phyloP scores from a whole-genome alignment of 257 asterid genomes.

The Anisodus tanguticus region DNA sequence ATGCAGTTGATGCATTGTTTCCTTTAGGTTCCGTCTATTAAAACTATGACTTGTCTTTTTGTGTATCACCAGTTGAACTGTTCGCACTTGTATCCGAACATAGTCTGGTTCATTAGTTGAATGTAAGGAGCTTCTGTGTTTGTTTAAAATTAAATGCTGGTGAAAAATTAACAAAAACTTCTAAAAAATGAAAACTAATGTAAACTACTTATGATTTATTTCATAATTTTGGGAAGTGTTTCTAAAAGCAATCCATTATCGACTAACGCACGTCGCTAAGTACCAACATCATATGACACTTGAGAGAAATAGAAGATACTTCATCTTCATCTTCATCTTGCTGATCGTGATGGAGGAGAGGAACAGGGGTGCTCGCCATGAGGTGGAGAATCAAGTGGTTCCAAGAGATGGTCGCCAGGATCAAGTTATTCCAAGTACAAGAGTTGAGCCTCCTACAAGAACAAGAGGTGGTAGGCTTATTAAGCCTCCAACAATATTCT shows the following conservation, averaged over 20 bases:
- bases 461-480: too few relatives aligned
- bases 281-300: neutral
- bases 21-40: neutral
- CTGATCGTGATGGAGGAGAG: too few relatives aligned
- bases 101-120: constrained; percentile 27
- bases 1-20: constrained; percentile 3
- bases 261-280: neutral
- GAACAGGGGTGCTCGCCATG: too few relatives aligned
- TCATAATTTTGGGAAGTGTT: constrained; percentile 10
- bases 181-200: neutral
- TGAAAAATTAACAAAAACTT: neutral
- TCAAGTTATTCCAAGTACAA: too few relatives aligned
- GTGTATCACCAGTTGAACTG: neutral
- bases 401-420: too few relatives aligned
- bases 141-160: neutral
- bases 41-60: neutral
- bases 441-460: too few relatives aligned
- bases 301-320: neutral
- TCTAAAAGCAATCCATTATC: neutral
- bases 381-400: too few relatives aligned
- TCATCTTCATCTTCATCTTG: too few relatives aligned
- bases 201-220: neutral
- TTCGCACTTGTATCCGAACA: neutral
- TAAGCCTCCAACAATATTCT: too few relatives aligned
- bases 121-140: neutral